A percentile compares a stretch with the other conserved stretches of the same genome.
These are phyloP conservation scores for Astrephomene gubernaculifera DNA, from an alignment of 139 green algal genomes.

Conservation along the genomic window DNA sequence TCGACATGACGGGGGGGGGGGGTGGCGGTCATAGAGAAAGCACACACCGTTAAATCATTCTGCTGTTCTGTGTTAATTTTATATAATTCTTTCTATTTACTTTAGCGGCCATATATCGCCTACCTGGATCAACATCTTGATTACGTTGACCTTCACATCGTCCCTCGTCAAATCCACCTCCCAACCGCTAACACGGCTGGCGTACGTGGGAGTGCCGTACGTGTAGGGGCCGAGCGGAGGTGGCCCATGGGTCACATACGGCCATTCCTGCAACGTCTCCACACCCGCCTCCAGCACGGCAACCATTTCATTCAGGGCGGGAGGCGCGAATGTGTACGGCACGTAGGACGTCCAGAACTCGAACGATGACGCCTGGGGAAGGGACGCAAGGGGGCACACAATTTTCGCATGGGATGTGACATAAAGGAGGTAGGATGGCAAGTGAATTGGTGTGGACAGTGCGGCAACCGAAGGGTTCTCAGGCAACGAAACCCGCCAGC, in stretches of 20 bases:
- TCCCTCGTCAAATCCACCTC: too few species aligned
- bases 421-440: not conserved
- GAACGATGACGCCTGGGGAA: not conserved
- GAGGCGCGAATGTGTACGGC: conserved; percentile 5
- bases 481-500: not conserved
- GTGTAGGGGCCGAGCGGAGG: not conserved
- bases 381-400: too few species aligned
- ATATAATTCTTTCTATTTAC: too few species aligned
- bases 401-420: too few species aligned
- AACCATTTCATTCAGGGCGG: not conserved
- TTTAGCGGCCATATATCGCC: too few species aligned
- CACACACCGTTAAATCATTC: too few species aligned
- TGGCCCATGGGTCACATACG: conserved; percentile 7
- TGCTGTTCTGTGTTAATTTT: too few species aligned
- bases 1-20: too few species aligned
- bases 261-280: not conserved
- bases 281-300: not conserved
- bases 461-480: not conserved
- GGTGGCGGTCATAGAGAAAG: too few species aligned
- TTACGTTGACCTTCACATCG: too few species aligned
- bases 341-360: conserved; percentile 1
- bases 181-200: too few species aligned
- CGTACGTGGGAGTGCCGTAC: not conserved
- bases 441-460: not conserved
- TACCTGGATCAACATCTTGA: too few species aligned